Evolutionary conservation across 2,329 filamentous ascomycete species (phyloP), one percentile per base, ranked within the genome.

Genomic region (Dactylonectria estremocensis): DNA sequence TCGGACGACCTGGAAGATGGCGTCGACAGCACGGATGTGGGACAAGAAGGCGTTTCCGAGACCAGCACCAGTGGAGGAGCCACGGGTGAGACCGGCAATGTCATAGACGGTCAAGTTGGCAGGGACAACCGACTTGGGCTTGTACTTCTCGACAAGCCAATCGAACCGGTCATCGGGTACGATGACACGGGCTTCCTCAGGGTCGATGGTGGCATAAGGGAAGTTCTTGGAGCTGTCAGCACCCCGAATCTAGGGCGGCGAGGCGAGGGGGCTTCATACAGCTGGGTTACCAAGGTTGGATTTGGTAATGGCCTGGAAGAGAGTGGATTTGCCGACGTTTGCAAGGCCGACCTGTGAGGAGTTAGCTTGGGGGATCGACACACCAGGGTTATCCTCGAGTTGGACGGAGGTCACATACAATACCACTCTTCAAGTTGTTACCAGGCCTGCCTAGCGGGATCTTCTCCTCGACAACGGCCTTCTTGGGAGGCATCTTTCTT

Each of bases 281-380:
- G 96, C 96, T 78, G 97, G 97, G 87, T 98, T 99, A 85, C 97
- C 96, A 79, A 99, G 92, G 74, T 91, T 91, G 84, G 93, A 97
- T 88, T 98, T 98, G 81, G 96, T 99, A 85, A 99, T 98, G 81
- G 96, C 95, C 88, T 99, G 97, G 90, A 99, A 99, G 78, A 99
- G 91, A 37, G 97, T 99, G 74, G 96, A 99, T 88, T 99, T 99
- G 84, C 96, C 96, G 77, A 99, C 97, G 84, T 99, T 99, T 83
- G 96, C 96, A 79, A 99, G 91, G 85, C 96, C 96, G 84, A 99
- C 95, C 95, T 97, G 79, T 77, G 56, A 61, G 65, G 64, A 56
- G 67, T 79, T 76, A 80, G 77, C 66, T 54, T 57, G 22, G 59
- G 66, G 64, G 8, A 49, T 9, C 11, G 10, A 35, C 18, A 40